phyloP scores from a whole-genome alignment of 106 monocot genomes.

The Gastrodia elata region DNA sequence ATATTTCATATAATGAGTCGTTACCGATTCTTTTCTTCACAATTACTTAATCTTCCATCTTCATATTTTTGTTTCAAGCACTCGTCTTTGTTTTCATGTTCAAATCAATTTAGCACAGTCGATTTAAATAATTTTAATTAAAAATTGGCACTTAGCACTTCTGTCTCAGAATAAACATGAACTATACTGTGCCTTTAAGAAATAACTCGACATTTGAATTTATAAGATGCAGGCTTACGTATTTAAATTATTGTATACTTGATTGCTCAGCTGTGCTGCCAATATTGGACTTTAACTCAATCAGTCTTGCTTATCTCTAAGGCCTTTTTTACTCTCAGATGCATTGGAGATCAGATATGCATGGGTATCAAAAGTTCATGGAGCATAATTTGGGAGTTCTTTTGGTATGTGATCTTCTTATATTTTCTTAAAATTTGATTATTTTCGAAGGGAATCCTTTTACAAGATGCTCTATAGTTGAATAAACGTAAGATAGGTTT shows the following conservation, averaged over 20 bases:
- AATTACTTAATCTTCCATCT: not conserved
- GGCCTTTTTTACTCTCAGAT: constrained; percentile 23
- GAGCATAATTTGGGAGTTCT: constrained; percentile 86
- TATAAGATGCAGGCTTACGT: not conserved
- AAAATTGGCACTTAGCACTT: not conserved
- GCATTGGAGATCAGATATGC: constrained; percentile 38
- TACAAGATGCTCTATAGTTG: not conserved
- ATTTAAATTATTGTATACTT: not conserved
- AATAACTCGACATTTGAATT: not conserved
- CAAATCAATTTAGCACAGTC: not conserved
- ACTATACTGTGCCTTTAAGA: not conserved
- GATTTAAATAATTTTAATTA: not conserved
- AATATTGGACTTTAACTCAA: not conserved
- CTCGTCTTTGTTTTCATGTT: not conserved
- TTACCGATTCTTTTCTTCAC: not conserved
- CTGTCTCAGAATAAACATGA: not conserved
- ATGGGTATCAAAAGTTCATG: constrained; percentile 16
- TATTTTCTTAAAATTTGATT: constrained; percentile 3
- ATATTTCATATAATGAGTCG: not conserved
- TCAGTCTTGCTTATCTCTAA: not conserved
- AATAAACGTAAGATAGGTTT: not conserved
- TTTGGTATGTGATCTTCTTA: constrained; percentile 38
- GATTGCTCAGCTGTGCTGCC: not conserved
- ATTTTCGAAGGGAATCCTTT: not conserved
- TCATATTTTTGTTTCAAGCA: not conserved